Percentiles rank a stretch among this genome's conserved stretches.
Evolutionary conservation across 345 rosid species (phyloP).

Genomic region (Gossypium turneri): DNA sequence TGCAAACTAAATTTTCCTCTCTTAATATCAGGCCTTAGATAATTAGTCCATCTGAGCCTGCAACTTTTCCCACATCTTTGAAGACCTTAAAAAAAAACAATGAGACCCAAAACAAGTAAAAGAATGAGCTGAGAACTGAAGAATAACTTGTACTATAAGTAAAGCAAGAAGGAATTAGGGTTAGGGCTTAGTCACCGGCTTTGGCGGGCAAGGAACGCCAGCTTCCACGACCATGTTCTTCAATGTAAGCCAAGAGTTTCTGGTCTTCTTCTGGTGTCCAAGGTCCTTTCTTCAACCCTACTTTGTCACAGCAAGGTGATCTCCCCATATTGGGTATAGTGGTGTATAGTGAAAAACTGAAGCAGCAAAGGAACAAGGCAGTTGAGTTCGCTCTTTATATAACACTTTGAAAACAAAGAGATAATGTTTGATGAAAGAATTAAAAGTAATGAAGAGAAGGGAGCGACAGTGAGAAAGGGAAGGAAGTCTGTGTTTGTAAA

Average conservation of each 20-base stretch:
- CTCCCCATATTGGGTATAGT: conserved; percentile 46
- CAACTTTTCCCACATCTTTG: conserved; percentile 94
- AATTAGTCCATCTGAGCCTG: conserved; percentile 94
- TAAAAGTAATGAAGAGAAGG: conserved; percentile 16
- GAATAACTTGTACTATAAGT: conserved; percentile 6
- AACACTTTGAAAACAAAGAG: not conserved
- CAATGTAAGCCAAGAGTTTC: conserved; percentile 82
- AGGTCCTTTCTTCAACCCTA: conserved; percentile 91
- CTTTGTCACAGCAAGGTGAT: conserved; percentile 81
- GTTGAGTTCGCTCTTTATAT: conserved; percentile 22
- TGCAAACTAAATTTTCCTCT: conserved; percentile 87
- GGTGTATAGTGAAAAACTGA: not conserved
- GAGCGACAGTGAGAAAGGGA: conserved; percentile 10
- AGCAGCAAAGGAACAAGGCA: conserved; percentile 18
- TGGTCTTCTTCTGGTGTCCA: conserved; percentile 98
- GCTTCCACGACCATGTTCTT: conserved; percentile 93
- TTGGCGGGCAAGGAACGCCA: conserved; percentile 85
- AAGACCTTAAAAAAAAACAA: conserved; percentile 41
- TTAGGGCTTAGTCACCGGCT: conserved; percentile 53
- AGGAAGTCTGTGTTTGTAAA: conserved; percentile 25
- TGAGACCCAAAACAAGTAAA: not conserved
- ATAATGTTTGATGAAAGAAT: conserved; percentile 1
- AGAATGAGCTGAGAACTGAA: not conserved
- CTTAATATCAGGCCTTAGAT: conserved; percentile 86
- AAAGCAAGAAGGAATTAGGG: not conserved